Evolutionary conservation across 208 protist genomes (phyloP).

Genomic region (Crithidia acanthocephali): DNA sequence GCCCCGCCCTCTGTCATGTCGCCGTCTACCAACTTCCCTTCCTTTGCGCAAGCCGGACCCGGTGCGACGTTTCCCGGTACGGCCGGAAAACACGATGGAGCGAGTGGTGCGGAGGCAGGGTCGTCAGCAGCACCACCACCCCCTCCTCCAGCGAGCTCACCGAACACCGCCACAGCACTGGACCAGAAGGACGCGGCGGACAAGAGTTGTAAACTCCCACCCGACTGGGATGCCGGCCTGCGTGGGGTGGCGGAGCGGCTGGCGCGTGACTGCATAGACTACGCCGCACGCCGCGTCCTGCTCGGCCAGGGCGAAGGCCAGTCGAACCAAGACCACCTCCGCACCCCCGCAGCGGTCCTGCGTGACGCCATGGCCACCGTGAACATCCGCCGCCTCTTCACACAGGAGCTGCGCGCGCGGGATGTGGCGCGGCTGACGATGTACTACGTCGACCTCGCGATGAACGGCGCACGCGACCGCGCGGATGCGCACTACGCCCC

Average conservation of each 20-base stretch:
- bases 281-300: constrained; percentile 27
- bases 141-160: background rate
- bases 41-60: background rate
- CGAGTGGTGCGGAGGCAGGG: background rate
- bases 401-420: constrained; percentile 22
- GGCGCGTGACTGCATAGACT: constrained; percentile 44
- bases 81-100: background rate
- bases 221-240: constrained; percentile 50
- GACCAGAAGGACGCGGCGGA: background rate
- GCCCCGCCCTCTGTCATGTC: constrained; percentile 8
- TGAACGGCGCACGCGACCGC: constrained; percentile 28
- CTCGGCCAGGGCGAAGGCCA: constrained; percentile 31
- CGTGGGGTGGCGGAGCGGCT: constrained; percentile 60
- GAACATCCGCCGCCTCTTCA: constrained; percentile 16
- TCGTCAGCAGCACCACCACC: background rate
- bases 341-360: constrained; percentile 15
- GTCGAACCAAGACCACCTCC: constrained; percentile 27
- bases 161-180: background rate
- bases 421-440: constrained; percentile 28
- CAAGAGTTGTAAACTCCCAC: constrained; percentile 18
- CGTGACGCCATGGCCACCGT: constrained; percentile 18
- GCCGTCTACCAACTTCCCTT: background rate
- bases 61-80: background rate
- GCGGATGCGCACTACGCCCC: constrained; percentile 30
- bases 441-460: constrained; percentile 37